Evolutionary conservation across 441 rosid species (phyloP).

Genomic region (Eutrema salsugineum): DNA sequence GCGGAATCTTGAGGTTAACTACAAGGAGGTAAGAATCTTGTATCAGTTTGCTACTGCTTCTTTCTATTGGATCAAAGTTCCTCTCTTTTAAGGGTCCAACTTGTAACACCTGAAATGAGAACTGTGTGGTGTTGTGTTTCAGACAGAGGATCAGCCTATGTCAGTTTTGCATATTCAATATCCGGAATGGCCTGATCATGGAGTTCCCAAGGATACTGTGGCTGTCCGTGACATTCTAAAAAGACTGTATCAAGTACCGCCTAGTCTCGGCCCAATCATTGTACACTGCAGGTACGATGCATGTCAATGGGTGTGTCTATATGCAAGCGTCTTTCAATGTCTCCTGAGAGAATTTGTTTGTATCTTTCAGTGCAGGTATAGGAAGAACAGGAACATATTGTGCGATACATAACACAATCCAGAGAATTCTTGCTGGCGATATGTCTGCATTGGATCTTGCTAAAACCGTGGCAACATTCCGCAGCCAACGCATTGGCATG

Average conservation of each 20-base stretch:
- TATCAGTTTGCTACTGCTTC: not conserved
- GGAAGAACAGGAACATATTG: conserved; percentile 98
- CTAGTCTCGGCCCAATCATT: conserved; percentile 71
- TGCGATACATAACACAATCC: conserved; percentile 80
- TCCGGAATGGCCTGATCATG: conserved; percentile 98
- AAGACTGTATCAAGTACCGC: conserved; percentile 51
- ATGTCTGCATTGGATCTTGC: conserved; percentile 74
- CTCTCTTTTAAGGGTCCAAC: not conserved
- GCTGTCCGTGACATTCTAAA: conserved; percentile 85
- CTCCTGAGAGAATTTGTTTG: conserved; percentile 10
- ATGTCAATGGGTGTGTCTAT: conserved; percentile 12
- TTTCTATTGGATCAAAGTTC: not conserved
- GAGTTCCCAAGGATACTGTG: conserved; percentile 74
- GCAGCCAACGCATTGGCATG: conserved; percentile 87
- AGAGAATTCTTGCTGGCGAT: conserved; percentile 85
- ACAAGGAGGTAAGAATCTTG: conserved; percentile 55
- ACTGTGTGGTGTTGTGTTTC: conserved; percentile 20
- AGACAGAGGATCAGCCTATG: conserved; percentile 56
- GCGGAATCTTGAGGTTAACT: conserved; percentile 70
- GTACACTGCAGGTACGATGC: conserved; percentile 92
- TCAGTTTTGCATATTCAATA: conserved; percentile 80
- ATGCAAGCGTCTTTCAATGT: not conserved
- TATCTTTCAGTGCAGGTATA: conserved; percentile 81
- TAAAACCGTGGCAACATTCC: conserved; percentile 56
- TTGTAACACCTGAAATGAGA: not conserved